Base-by-base conservation (phyloP, 805 yeast species). In the Yarrowia sp. region DNA sequence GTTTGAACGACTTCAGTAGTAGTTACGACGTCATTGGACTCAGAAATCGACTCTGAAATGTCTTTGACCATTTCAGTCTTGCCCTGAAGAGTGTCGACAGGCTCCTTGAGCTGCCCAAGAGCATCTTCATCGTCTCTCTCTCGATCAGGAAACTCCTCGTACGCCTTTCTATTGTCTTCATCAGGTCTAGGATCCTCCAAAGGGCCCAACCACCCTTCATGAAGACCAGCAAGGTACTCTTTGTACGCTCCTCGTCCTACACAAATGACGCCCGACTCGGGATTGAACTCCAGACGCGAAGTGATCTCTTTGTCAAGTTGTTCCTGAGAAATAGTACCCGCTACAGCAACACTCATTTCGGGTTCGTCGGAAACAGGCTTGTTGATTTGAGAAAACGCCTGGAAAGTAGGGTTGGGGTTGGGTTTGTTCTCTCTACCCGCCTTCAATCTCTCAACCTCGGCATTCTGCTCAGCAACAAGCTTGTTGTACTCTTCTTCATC, bases 161-260 rank as follows among this genome's bases (percentile, higher is more conserved):
- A 22, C 17, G 11, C 47, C 15, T 45, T 42, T 28, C 42, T 5
- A 3, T 3, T 10, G 5, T 31, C 57, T 9, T 31, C 61, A 36
- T 31, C 66, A 4, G 67, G 67, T 9, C 68, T 71, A 5, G 88
- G 85, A 65, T 78, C 75, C 14, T 83, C 91, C 66, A 93, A 78
- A 1, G 98, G 98, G 0, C 99, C 99, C 51, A 95, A 76, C 73
- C 95, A 81, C 6, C 99, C 99, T 78, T 95, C 99, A 70, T 95
- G 97, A 10, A 95, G 74, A 9, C 99, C 99, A 48, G 83, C 81
- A 63, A 95, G 74, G 73, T 91, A 95, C 79, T 95, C 99, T 74
- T 93, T 93, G 74, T 84, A 95, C 0, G 98, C 93, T 65, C 99
- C 99, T 74, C 99, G 83, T 4, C 99, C 99, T 31, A 95, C 78